Percentiles rank a stretch among this genome's conserved stretches.
Conservation (phyloP, 441 rosid genomes). For the Brassica balearica region DNA sequence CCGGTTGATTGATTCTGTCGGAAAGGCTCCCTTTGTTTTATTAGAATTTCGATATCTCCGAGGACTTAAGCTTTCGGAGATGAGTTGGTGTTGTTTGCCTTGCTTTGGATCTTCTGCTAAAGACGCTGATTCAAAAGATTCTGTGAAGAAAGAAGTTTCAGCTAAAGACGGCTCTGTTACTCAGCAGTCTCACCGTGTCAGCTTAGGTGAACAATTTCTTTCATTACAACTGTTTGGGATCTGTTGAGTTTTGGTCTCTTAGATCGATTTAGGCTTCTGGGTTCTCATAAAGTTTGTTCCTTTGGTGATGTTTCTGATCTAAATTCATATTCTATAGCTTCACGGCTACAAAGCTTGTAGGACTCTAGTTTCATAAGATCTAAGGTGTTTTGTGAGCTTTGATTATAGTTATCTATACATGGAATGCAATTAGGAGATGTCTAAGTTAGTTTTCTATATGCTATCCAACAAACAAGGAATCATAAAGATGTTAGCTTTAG, state of each 20-base stretch:
- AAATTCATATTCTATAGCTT: no score
- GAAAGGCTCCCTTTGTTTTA: slow-evolving; percentile 46
- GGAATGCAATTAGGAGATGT: slow-evolving; percentile 23
- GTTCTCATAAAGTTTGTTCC: slow-evolving; percentile 33
- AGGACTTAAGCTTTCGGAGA: slow-evolving; percentile 54
- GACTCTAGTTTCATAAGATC: slow-evolving; percentile 28
- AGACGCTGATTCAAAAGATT: slow-evolving; percentile 64
- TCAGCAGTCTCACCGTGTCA: slow-evolving; percentile 75
- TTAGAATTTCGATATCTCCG: slow-evolving; percentile 23
- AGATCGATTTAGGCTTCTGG: slow-evolving; percentile 34
- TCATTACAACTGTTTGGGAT: slow-evolving; percentile 26
- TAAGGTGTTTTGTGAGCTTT: slow-evolving; percentile 49
- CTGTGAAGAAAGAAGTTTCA: slow-evolving; percentile 67
- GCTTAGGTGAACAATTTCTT: slow-evolving; percentile 60
- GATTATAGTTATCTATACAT: slow-evolving; percentile 7
- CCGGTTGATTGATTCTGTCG: slow-evolving; percentile 45
- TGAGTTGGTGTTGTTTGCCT: slow-evolving; percentile 96
- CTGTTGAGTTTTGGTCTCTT: slow-evolving; percentile 49
- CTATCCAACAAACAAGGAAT: slow-evolving; percentile 1
- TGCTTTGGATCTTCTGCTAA: slow-evolving; percentile 93
- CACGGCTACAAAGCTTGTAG: slow-evolving; percentile 23
- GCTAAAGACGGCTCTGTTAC: slow-evolving; percentile 74
- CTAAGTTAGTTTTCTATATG: slow-evolving; percentile 9
- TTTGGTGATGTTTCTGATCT: slow-evolving; percentile 40
- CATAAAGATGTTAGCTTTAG: slow-evolving; percentile 14